Conservation (phyloP, 148 eudicot species). For the Linanthus parryae region DNA sequence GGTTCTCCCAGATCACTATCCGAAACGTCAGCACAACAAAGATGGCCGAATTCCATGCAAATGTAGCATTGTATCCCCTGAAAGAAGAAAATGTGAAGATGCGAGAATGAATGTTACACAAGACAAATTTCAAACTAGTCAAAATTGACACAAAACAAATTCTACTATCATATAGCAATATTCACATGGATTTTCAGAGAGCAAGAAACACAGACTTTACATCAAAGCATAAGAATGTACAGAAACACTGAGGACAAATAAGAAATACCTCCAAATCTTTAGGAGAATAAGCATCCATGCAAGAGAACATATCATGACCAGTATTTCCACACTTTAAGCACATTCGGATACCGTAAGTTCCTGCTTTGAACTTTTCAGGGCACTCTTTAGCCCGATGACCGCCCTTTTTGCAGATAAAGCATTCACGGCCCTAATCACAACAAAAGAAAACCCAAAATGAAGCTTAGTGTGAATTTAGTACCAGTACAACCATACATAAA, state of each 20-base stretch:
- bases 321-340: slow-evolving; percentile 91
- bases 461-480: too few relatives aligned
- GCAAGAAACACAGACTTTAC: too few relatives aligned
- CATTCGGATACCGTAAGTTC: slow-evolving; percentile 33
- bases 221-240: not conserved
- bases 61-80: slow-evolving; percentile 90
- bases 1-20: slow-evolving; percentile 37
- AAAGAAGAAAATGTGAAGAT: not conserved
- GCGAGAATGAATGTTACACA: not conserved
- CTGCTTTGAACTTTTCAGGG: slow-evolving; percentile 53
- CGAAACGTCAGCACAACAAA: slow-evolving; percentile 68
- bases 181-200: not conserved
- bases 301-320: slow-evolving; percentile 70
- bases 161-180: not conserved
- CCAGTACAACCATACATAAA: too few relatives aligned
- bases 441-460: slow-evolving; percentile 1
- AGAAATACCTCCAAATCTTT: slow-evolving; percentile 73
- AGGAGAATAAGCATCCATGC: slow-evolving; percentile 53
- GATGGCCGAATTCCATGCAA: slow-evolving; percentile 80
- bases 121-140: not conserved
- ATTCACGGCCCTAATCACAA: slow-evolving; percentile 56
- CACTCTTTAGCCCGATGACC: slow-evolving; percentile 96
- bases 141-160: not conserved
- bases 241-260: not conserved
- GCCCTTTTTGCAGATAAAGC: slow-evolving; percentile 77